phyloP scores from a whole-genome alignment of 2,329 filamentous ascomycete genomes.

The Penicillium aurantiogriseum region DNA sequence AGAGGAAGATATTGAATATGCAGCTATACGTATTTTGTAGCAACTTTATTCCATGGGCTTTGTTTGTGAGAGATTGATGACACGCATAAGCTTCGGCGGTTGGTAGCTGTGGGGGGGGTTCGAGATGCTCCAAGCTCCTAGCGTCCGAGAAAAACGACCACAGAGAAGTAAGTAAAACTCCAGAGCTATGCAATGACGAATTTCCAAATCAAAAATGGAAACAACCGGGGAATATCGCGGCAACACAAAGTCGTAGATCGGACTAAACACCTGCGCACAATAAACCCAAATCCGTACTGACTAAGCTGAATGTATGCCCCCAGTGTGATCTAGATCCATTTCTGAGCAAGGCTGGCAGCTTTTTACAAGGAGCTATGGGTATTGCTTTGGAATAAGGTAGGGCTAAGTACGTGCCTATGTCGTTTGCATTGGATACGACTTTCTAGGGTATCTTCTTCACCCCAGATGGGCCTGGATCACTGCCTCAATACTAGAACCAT shows the following conservation, averaged over 20 bases:
- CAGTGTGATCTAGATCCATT: neutral
- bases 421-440: neutral
- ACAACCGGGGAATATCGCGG: constrained; percentile 3
- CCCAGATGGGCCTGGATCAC: neutral
- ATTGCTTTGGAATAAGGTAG: neutral
- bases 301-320: neutral
- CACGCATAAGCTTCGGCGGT: neutral
- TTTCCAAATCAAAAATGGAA: neutral
- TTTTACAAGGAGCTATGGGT: neutral
- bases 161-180: neutral
- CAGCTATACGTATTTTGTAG: neutral
- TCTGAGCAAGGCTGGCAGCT: neutral
- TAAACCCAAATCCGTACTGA: neutral
- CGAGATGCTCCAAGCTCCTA: neutral
- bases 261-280: neutral
- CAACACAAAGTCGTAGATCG: constrained; percentile 1
- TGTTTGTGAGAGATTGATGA: neutral
- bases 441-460: neutral
- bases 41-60: neutral
- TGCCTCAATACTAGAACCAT: neutral
- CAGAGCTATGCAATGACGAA: neutral
- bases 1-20: neutral
- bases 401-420: neutral
- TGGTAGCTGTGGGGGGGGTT: constrained; percentile 1
- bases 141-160: neutral